Evolutionary conservation across 2,329 filamentous ascomycete genomes (phyloP).

Genomic region (Raffaelea albimanens): DNA sequence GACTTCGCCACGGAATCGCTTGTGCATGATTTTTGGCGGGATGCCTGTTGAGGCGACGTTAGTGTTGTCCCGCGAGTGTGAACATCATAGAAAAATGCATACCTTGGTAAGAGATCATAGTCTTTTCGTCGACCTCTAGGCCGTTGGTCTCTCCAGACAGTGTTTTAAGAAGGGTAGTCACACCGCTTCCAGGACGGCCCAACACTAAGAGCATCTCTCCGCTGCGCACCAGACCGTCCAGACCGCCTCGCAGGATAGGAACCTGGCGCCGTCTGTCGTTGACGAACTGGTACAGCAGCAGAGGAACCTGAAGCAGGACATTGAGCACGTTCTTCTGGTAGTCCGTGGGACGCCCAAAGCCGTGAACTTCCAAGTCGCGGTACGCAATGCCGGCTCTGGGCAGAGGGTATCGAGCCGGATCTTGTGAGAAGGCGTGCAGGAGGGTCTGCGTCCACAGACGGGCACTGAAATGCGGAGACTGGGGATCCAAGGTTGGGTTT

Average conservation of each 20-base stretch:
- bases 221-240: conserved; percentile 43
- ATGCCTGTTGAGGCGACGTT: conserved; percentile 35
- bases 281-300: conserved; percentile 35
- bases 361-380: conserved; percentile 57
- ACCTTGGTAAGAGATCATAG: conserved; percentile 46
- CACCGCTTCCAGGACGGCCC: conserved; percentile 47
- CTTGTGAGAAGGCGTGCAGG: conserved; percentile 27
- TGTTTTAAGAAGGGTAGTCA: conserved; percentile 47
- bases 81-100: conserved; percentile 29
- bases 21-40: conserved; percentile 33
- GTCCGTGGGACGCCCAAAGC: conserved; percentile 57
- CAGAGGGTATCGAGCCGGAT: conserved; percentile 14
- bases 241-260: conserved; percentile 44
- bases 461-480: conserved; percentile 31
- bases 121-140: conserved; percentile 21
- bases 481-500: conserved; percentile 30
- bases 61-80: no score
- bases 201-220: conserved; percentile 50
- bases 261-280: conserved; percentile 43
- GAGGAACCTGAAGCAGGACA: conserved; percentile 41
- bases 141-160: conserved; percentile 59
- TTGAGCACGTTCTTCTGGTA: conserved; percentile 61
- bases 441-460: conserved; percentile 36
- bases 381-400: conserved; percentile 52
- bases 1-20: conserved; percentile 55